Conservation (phyloP, 2,329 filamentous ascomycete genomes). For the Corynespora cassiicola region DNA sequence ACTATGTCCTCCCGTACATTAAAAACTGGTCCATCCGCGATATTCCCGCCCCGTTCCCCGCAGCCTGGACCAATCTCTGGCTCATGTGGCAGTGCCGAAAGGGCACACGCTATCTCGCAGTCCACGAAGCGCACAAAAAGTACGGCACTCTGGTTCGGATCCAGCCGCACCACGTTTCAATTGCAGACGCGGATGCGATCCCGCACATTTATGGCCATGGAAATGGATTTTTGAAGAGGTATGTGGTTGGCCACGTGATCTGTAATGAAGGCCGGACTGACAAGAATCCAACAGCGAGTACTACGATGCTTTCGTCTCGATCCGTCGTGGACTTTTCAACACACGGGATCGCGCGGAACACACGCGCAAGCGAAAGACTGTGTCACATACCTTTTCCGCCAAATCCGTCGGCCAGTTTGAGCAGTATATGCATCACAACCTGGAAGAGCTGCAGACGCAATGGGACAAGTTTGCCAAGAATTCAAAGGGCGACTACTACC, state of each 20-base stretch:
- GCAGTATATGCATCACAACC: conserved; percentile 83
- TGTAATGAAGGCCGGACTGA: neutral
- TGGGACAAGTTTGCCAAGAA: conserved; percentile 71
- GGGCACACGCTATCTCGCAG: conserved; percentile 62
- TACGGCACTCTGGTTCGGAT: conserved; percentile 82
- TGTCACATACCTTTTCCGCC: conserved; percentile 84
- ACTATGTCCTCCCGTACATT: conserved; percentile 67
- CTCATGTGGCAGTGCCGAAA: conserved; percentile 68
- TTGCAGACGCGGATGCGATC: conserved; percentile 83
- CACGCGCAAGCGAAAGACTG: conserved; percentile 85
- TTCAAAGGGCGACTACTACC: conserved; percentile 62
- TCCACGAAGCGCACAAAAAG: conserved; percentile 77
- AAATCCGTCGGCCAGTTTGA: conserved; percentile 86
- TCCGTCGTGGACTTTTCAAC: conserved; percentile 86
- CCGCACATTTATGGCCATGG: conserved; percentile 73
- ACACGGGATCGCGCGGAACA: conserved; percentile 83
- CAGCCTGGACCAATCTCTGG: conserved; percentile 80
- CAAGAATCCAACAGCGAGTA: conserved; percentile 66
- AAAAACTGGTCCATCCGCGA: conserved; percentile 60
- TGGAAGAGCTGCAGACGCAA: conserved; percentile 74
- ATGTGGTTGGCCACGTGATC: conserved; percentile 8
- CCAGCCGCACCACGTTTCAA: conserved; percentile 81
- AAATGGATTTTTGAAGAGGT: conserved; percentile 58
- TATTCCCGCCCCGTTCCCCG: conserved; percentile 69
- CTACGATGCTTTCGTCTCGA: conserved; percentile 91